Evolutionary conservation across 805 yeast genomes (phyloP).

Genomic region (Clavispora asparagi): DNA sequence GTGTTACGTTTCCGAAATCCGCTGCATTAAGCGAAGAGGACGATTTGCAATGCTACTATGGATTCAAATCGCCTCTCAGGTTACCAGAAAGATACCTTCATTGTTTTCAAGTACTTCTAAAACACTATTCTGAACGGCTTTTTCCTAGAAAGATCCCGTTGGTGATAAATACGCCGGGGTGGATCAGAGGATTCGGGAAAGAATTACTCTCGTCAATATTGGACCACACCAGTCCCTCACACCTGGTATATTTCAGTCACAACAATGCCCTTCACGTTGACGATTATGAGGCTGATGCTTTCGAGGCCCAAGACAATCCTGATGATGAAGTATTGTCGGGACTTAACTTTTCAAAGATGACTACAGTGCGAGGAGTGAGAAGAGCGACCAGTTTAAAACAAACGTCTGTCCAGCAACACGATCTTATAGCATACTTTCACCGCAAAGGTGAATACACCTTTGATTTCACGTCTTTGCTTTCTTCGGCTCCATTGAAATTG

Average conservation of each 20-base stretch:
- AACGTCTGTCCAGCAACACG: conserved; percentile 47
- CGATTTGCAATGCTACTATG: conserved; percentile 40
- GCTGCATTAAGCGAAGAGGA: conserved; percentile 7
- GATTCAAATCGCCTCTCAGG: conserved; percentile 64
- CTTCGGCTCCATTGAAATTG: conserved; percentile 6
- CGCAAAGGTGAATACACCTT: conserved; percentile 11
- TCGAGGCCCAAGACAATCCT: conserved; percentile 20
- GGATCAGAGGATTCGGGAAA: conserved; percentile 86
- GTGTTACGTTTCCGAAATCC: conserved; percentile 20
- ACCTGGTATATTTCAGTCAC: conserved; percentile 45
- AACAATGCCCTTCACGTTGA: conserved; percentile 15
- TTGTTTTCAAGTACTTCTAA: conserved; percentile 38
- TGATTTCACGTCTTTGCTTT: conserved; percentile 9
- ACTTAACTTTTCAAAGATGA: conserved; percentile 2
- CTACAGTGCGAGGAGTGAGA: conserved; percentile 9
- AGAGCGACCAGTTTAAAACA: conserved; percentile 39
- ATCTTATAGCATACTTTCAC: conserved; percentile 53
- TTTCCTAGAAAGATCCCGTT: conserved; percentile 32
- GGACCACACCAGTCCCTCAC: conserved; percentile 44
- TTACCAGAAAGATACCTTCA: conserved; percentile 53
- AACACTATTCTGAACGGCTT: conserved; percentile 17
- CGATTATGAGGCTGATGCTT: conserved; percentile 18
- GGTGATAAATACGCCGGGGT: conserved; percentile 79
- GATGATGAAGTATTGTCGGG: conserved; percentile 9
- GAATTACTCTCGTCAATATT: conserved; percentile 53